Evolutionary conservation across 148 eudicot species (phyloP).

Genomic region (Cornus florida): DNA sequence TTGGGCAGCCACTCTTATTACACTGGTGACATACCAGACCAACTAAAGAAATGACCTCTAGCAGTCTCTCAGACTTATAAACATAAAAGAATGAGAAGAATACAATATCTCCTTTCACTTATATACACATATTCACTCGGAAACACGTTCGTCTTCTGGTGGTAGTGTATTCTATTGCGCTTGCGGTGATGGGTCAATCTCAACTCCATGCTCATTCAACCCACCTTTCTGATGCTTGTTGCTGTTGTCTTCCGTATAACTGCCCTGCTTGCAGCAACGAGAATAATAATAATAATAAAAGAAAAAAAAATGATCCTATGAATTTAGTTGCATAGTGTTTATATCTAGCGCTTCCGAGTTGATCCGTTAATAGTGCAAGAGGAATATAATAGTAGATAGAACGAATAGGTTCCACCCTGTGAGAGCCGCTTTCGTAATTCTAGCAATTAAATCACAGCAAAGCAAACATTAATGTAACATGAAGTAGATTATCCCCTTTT

Average conservation of each 20-base stretch:
- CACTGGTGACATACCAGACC: not conserved
- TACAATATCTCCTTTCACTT: conserved; percentile 1
- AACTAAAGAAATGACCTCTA: conserved; percentile 3
- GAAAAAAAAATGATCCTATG: too few species aligned
- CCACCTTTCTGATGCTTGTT: conserved; percentile 28
- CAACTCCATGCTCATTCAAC: conserved; percentile 7
- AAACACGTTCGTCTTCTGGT: not conserved
- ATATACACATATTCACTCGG: conserved; percentile 13
- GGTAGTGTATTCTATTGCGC: not conserved
- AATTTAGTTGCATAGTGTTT: not conserved
- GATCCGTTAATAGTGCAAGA: too few species aligned
- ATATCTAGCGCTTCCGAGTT: too few species aligned
- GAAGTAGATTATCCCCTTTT: too few species aligned
- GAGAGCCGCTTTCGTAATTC: too few species aligned
- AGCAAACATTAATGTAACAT: too few species aligned
- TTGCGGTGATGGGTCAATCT: not conserved
- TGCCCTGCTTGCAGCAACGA: conserved; percentile 25
- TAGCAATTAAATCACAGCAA: too few species aligned
- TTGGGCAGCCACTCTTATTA: conserved; percentile 12
- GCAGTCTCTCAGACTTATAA: conserved; percentile 1
- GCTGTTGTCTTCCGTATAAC: conserved; percentile 22
- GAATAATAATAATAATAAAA: not conserved
- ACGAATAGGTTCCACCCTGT: too few species aligned
- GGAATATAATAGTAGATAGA: too few species aligned
- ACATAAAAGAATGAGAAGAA: conserved; percentile 20